Conservation (phyloP, 208 protist genomes). For the Wallacemonas sp. region DNA sequence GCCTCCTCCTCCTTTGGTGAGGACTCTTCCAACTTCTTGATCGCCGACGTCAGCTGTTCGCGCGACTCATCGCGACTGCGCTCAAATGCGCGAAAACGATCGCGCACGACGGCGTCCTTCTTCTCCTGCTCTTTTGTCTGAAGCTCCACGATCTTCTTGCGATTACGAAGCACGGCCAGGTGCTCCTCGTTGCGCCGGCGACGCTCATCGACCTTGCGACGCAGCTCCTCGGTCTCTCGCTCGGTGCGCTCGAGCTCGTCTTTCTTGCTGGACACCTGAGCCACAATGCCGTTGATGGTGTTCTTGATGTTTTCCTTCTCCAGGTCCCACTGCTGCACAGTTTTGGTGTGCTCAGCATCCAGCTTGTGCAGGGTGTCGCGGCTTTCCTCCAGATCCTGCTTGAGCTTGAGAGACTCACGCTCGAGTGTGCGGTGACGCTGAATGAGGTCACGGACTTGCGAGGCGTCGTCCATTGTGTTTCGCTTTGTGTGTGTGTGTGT, state of each 20-base stretch:
- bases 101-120: slow-evolving; percentile 49
- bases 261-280: slow-evolving; percentile 62
- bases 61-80: slow-evolving; percentile 46
- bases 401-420: slow-evolving; percentile 40
- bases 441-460: slow-evolving; percentile 71
- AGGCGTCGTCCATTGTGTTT: slow-evolving; percentile 26
- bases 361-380: slow-evolving; percentile 42
- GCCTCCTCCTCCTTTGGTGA: slow-evolving; percentile 45
- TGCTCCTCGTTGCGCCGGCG: slow-evolving; percentile 73
- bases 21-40: slow-evolving; percentile 52
- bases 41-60: slow-evolving; percentile 41
- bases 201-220: slow-evolving; percentile 71
- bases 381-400: slow-evolving; percentile 54
- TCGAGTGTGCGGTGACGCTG: slow-evolving; percentile 70
- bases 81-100: slow-evolving; percentile 51
- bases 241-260: slow-evolving; percentile 67
- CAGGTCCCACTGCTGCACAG: slow-evolving; percentile 71
- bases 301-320: slow-evolving; percentile 77
- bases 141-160: slow-evolving; percentile 36
- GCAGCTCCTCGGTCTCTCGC: slow-evolving; percentile 54
- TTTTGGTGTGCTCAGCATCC: slow-evolving; percentile 50
- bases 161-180: slow-evolving; percentile 47
- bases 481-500: not conserved
- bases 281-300: slow-evolving; percentile 65
- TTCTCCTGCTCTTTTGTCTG: slow-evolving; percentile 49